A percentile compares a stretch with the other conserved stretches of the same genome.
Conservation (phyloP, 2,329 filamentous ascomycete species). For the Sarocladium kiliense region DNA sequence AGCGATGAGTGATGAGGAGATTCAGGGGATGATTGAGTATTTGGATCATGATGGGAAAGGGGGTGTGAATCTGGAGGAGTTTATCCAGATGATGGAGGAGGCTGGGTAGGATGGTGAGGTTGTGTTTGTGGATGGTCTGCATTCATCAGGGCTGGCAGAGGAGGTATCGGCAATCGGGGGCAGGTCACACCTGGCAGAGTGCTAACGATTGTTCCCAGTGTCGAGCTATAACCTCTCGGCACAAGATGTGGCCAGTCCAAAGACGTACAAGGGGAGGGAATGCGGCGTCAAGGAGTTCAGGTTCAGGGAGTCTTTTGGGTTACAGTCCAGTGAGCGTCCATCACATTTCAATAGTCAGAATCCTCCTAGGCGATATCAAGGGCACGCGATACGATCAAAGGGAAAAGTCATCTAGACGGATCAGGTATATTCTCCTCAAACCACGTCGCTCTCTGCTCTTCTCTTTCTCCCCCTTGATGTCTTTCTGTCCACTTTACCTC, state of each 20-base stretch:
- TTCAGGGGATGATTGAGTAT: slow-evolving; percentile 95
- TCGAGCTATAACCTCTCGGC: too few relatives aligned
- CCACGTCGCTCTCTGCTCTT: background rate
- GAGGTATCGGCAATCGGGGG: background rate
- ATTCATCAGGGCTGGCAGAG: background rate
- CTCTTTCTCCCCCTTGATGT: background rate
- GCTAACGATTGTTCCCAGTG: too few relatives aligned
- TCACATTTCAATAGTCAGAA: background rate
- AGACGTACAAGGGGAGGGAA: too few relatives aligned
- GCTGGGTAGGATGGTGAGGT: slow-evolving; percentile 20
- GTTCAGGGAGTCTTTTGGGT: slow-evolving; percentile 2
- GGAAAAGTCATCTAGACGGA: background rate
- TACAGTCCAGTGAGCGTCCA: background rate
- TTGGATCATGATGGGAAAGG: slow-evolving; percentile 94
- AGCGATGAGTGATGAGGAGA: slow-evolving; percentile 85
- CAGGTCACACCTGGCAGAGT: too few relatives aligned
- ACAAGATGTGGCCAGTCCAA: too few relatives aligned
- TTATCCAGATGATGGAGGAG: slow-evolving; percentile 57
- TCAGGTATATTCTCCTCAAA: slow-evolving; percentile 7
- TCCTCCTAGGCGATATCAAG: background rate
- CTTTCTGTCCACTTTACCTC: background rate
- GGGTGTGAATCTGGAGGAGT: slow-evolving; percentile 65
- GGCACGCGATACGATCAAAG: background rate
- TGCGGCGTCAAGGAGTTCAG: slow-evolving; percentile 4
- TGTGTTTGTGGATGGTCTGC: background rate